A percentile compares a stretch with the other conserved stretches of the same genome.
phyloP scores from a whole-genome alignment of 129 eudicot genomes.

The carrot (Daucus carota) region DH1_v3.0 NC_030382.2:13002001-13002500 shows the following conservation, averaged over 20 bases:
- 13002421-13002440: too few relatives aligned
- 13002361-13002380: not conserved
- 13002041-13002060: slow-evolving; percentile 86
- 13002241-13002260: not conserved
- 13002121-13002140: not conserved
- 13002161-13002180: too few relatives aligned
- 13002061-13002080: slow-evolving; percentile 96
- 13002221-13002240: not conserved
- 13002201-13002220: not conserved
- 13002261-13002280: too few relatives aligned
- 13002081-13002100: not conserved
- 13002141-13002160: not conserved
- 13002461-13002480: too few relatives aligned
- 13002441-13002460: too few relatives aligned
- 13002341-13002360: not conserved
- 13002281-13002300: not conserved
- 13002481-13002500: too few relatives aligned
- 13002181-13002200: too few relatives aligned
- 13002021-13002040: slow-evolving; percentile 94
- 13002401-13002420: not conserved
- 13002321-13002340: not conserved
- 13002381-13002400: not conserved
- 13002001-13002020: slow-evolving; percentile 87
- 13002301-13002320: not conserved
- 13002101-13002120: not conserved